These are phyloP conservation scores for Umbelopsis sp. DNA, from an alignment of 192 early-diverging fungal genomes.

Conservation along the genomic window DNA sequence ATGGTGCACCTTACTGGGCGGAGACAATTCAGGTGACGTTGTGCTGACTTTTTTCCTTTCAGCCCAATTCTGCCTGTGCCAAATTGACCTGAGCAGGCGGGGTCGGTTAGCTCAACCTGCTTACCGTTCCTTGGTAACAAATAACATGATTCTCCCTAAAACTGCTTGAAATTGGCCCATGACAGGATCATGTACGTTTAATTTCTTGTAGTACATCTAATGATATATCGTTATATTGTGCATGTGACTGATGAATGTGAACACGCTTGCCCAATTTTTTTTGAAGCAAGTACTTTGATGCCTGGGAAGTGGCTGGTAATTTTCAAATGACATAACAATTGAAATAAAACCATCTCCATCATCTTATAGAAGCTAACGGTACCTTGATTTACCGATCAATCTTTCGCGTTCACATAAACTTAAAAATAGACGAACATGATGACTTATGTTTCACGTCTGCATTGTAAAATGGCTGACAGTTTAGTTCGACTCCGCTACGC, in stretches of 20 bases:
- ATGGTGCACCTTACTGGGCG: conserved; percentile 4
- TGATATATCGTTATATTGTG: background rate
- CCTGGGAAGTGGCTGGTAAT: too few species aligned
- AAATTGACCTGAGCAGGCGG: too few species aligned
- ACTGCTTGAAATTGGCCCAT: background rate
- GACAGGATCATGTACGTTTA: background rate
- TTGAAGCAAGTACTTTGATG: too few species aligned
- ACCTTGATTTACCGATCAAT: too few species aligned
- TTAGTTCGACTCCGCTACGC: too few species aligned
- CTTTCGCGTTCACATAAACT: too few species aligned
- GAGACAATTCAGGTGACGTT: conserved; percentile 24
- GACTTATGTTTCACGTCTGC: too few species aligned
- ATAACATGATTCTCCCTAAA: background rate
- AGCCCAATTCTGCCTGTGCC: conserved; percentile 2
- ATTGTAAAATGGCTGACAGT: too few species aligned
- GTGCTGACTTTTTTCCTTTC: conserved; percentile 9
- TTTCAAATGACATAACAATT: too few species aligned
- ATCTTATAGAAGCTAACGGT: too few species aligned
- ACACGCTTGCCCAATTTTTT: background rate
- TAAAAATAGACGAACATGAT: too few species aligned
- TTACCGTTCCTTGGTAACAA: background rate
- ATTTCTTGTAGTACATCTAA: background rate
- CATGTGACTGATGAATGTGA: background rate
- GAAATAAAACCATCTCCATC: too few species aligned
- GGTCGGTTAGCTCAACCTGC: background rate